A percentile compares a stretch with the other conserved stretches of the same genome.
Conservation (phyloP, 108 stramenopile genomes). For the Mayamaea pseudoterrestris region DNA sequence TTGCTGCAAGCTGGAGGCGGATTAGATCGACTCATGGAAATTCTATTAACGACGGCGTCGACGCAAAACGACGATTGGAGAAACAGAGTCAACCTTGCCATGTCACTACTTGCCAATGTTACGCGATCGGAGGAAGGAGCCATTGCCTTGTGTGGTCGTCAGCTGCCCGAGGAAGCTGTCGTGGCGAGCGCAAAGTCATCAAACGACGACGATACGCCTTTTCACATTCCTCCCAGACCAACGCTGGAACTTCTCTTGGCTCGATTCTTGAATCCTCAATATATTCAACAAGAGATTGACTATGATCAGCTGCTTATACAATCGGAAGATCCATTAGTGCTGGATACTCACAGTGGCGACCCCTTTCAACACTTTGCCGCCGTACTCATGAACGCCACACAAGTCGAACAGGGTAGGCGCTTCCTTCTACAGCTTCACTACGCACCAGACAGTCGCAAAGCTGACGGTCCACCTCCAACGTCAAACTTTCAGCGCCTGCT, state of each 20-base stretch:
- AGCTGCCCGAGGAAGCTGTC: constrained; percentile 64
- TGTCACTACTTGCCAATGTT: constrained; percentile 68
- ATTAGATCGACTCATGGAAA: neutral
- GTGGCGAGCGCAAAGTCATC: constrained; percentile 1
- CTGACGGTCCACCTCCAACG: neutral
- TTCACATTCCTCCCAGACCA: constrained; percentile 26
- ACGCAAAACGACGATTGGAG: constrained; percentile 16
- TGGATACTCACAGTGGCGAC: constrained; percentile 34
- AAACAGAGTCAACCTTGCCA: constrained; percentile 46
- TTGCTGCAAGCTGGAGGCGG: no score
- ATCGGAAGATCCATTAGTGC: neutral
- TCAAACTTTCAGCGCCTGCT: constrained; percentile 46
- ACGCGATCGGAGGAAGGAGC: constrained; percentile 64
- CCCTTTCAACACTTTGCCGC: constrained; percentile 83
- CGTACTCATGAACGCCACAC: constrained; percentile 78
- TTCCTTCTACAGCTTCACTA: constrained; percentile 49
- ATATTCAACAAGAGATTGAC: neutral
- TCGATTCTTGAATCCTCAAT: constrained; percentile 25
- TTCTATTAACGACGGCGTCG: neutral
- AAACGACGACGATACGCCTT: no score
- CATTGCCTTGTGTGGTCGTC: constrained; percentile 53
- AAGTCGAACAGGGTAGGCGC: constrained; percentile 56
- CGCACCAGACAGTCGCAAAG: neutral
- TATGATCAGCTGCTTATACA: neutral
- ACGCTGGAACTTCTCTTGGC: constrained; percentile 55